Conservation (phyloP, 768 basidiomycete species). For the Tylopilus intermedius region DNA sequence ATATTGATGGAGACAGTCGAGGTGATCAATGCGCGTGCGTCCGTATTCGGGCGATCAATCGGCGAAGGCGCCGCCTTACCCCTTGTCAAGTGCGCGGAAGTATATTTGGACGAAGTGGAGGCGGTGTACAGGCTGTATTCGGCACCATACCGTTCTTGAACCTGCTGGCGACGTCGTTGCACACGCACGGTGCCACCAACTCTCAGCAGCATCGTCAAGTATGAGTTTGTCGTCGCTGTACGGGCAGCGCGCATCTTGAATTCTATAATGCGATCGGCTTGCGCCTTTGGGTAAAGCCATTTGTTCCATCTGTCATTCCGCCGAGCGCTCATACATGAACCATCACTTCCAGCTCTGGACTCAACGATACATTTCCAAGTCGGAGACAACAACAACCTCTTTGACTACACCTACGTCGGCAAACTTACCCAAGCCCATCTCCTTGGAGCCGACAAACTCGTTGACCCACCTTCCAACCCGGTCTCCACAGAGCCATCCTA, state of each 20-base stretch:
- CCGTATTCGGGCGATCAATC: constrained; percentile 27
- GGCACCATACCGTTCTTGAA: constrained; percentile 82
- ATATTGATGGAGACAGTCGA: constrained; percentile 78
- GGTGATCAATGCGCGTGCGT: constrained; percentile 67
- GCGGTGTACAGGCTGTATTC: constrained; percentile 75
- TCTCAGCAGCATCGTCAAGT: too few species aligned
- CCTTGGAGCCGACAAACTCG: constrained; percentile 86
- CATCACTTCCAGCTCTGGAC: too few species aligned
- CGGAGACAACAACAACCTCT: constrained; percentile 88
- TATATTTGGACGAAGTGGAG: constrained; percentile 87
- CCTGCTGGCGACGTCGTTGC: constrained; percentile 77
- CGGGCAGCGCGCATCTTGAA: too few species aligned
- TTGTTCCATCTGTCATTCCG: too few species aligned
- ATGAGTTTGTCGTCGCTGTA: too few species aligned
- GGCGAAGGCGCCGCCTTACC: constrained; percentile 37
- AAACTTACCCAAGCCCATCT: constrained; percentile 94
- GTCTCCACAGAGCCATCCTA: constrained; percentile 32
- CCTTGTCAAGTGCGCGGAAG: constrained; percentile 72
- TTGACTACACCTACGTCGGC: constrained; percentile 95
- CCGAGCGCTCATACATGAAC: too few species aligned
- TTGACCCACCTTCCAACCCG: constrained; percentile 35
- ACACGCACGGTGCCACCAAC: constrained; percentile 40
- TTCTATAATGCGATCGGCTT: too few species aligned
- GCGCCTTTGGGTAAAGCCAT: too few species aligned
- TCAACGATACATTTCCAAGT: constrained; percentile 81